Evolutionary conservation across 768 basidiomycete species (phyloP).

Genomic region (Leccinum aurantiacum): DNA sequence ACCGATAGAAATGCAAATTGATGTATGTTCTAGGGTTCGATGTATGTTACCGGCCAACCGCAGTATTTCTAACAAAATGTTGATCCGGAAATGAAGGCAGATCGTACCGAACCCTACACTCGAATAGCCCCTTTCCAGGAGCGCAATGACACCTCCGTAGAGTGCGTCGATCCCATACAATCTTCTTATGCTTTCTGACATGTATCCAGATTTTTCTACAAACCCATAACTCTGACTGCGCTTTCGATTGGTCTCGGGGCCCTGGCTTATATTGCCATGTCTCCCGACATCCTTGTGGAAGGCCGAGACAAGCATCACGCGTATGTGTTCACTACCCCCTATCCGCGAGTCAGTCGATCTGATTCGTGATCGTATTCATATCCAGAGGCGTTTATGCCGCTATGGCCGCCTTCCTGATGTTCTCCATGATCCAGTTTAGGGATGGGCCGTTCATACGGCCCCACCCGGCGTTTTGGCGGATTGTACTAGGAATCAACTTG

Average conservation of each 20-base stretch:
- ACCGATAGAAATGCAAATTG: background rate
- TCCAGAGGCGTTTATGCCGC: conserved; percentile 75
- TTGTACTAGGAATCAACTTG: conserved; percentile 76
- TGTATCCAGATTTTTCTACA: conserved; percentile 78
- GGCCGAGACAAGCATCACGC: conserved; percentile 78
- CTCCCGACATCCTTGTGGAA: conserved; percentile 82
- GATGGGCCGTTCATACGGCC: conserved; percentile 89
- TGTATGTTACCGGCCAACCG: conserved; percentile 49
- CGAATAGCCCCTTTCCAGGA: conserved; percentile 83
- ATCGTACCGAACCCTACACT: conserved; percentile 82
- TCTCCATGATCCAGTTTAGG: conserved; percentile 86
- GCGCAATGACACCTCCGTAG: conserved; percentile 77
- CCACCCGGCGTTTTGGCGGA: conserved; percentile 85
- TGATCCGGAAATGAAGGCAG: conserved; percentile 50
- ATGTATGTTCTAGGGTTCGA: conserved; percentile 65
- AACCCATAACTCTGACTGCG: conserved; percentile 76
- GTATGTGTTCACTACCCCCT: conserved; percentile 43
- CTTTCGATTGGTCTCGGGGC: conserved; percentile 64
- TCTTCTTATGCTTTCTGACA: conserved; percentile 6
- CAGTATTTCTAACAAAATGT: conserved; percentile 11
- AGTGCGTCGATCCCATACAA: conserved; percentile 45
- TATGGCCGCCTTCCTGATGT: conserved; percentile 69
- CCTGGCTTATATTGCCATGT: conserved; percentile 79
- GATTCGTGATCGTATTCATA: conserved; percentile 15
- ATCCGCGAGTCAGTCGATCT: background rate